Evolutionary conservation across 2,329 filamentous ascomycete species (phyloP).

Genomic region (Paecilomyces variotii): DNA sequence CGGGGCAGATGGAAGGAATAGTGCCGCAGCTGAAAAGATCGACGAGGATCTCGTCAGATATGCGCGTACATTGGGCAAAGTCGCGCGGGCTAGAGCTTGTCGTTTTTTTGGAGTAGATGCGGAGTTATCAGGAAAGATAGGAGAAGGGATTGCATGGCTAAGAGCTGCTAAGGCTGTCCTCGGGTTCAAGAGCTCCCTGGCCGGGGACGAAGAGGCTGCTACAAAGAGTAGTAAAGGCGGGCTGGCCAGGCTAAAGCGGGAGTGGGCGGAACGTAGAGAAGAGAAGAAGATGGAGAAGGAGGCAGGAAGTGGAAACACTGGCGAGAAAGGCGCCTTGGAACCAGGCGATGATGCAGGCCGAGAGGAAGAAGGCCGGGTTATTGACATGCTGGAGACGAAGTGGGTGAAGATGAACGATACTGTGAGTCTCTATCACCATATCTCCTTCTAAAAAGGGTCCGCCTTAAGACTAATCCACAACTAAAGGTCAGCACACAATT

Average conservation of each 20-base stretch:
- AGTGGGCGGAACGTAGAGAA: constrained; percentile 68
- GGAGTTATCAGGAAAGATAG: constrained; percentile 71
- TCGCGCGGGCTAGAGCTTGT: constrained; percentile 75
- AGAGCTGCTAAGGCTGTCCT: constrained; percentile 68
- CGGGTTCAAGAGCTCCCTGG: constrained; percentile 48
- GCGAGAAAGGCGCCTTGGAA: constrained; percentile 24
- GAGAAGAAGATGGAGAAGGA: constrained; percentile 70
- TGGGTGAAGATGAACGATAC: constrained; percentile 94
- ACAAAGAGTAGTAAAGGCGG: constrained; percentile 18
- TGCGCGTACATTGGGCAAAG: constrained; percentile 63
- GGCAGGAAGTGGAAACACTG: constrained; percentile 23
- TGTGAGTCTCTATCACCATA: constrained; percentile 41
- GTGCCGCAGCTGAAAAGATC: constrained; percentile 40
- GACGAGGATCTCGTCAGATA: constrained; percentile 64
- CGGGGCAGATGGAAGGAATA: constrained; percentile 15
- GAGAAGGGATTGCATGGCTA: constrained; percentile 80
- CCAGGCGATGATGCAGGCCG: constrained; percentile 70
- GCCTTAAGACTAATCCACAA: constrained; percentile 2
- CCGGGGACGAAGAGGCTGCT: constrained; percentile 31
- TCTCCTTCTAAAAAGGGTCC: not conserved
- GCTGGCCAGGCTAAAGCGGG: constrained; percentile 57
- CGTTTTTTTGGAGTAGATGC: constrained; percentile 87
- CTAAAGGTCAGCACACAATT: constrained; percentile 67
- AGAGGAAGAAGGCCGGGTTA: constrained; percentile 73
- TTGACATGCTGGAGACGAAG: constrained; percentile 79